These are phyloP conservation scores for Fusarium pseudocircinatum DNA, from an alignment of 2,329 filamentous ascomycete species.

Conservation along the genomic window DNA sequence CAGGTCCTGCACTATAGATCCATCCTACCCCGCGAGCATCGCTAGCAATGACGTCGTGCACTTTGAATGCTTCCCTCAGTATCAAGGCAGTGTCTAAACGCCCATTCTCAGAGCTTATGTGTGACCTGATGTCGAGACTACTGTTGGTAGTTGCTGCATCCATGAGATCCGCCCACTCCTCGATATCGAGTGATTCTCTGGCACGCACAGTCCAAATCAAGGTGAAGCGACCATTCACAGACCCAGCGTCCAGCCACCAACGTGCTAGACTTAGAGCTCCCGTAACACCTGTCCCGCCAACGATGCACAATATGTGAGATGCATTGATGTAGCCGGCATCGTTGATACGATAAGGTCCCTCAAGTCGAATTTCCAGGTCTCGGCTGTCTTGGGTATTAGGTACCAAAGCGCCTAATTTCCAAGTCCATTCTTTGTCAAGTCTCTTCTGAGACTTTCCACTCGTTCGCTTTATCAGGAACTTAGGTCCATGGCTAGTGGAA, in stretches of 20 bases:
- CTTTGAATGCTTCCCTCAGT: neutral
- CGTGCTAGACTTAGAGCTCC: neutral
- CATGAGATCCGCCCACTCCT: neutral
- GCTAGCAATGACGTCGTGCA: too few relatives aligned
- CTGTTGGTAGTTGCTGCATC: neutral
- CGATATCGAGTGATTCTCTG: neutral
- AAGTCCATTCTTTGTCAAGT: neutral
- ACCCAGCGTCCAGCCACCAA: neutral
- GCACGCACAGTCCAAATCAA: neutral
- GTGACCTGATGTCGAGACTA: neutral
- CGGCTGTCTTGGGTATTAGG: neutral
- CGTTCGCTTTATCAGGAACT: neutral
- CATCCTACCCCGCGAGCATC: too few relatives aligned
- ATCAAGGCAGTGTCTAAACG: neutral
- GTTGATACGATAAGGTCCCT: neutral
- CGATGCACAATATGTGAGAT: neutral
- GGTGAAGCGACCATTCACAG: neutral
- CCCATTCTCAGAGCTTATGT: neutral
- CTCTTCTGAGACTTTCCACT: fast-evolving
- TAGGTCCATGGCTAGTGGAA: neutral
- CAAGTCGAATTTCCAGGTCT: neutral
- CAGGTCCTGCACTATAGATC: neutral
- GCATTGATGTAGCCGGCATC: neutral
- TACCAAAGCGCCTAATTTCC: neutral
- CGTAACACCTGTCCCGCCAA: neutral